These are phyloP conservation scores for Verticillium klebahnii DNA, from an alignment of 2,329 filamentous ascomycete genomes.

Conservation along the genomic window DNA sequence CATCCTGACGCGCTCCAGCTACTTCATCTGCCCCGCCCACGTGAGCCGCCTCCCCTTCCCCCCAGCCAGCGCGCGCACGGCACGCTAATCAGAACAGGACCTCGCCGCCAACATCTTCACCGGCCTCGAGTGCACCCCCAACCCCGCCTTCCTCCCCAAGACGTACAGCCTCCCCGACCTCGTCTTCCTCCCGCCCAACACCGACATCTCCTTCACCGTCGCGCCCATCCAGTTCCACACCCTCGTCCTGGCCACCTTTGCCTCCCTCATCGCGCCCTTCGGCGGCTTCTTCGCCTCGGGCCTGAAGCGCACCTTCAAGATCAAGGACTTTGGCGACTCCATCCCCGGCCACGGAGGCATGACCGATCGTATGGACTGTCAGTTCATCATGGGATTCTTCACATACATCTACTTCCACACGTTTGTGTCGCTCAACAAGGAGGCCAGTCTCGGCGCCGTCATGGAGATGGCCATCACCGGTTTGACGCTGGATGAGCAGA, in stretches of 20 bases:
- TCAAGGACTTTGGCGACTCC: conserved; percentile 98
- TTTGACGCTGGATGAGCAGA: conserved; percentile 81
- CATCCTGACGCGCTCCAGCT: conserved; percentile 83
- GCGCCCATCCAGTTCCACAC: conserved; percentile 93
- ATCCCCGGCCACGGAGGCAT: conserved; percentile 98
- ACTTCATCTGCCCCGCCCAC: conserved; percentile 97
- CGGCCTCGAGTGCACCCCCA: conserved; percentile 82
- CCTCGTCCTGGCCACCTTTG: conserved; percentile 84
- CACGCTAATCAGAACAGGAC: conserved; percentile 44
- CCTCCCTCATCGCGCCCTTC: conserved; percentile 93
- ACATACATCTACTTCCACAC: conserved; percentile 98
- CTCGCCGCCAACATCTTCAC: conserved; percentile 91
- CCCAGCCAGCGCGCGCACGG: background rate
- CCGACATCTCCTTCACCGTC: conserved; percentile 63
- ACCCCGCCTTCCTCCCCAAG: conserved; percentile 82
- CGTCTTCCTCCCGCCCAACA: conserved; percentile 61
- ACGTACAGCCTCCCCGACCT: conserved; percentile 69
- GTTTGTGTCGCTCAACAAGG: conserved; percentile 85
- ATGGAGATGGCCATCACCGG: conserved; percentile 90
- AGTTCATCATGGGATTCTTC: conserved; percentile 99
- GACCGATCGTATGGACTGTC: conserved; percentile 98
- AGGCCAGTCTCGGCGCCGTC: conserved; percentile 73
- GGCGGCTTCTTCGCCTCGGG: conserved; percentile 98
- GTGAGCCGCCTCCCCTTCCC: conserved; percentile 33
- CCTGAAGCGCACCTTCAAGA: conserved; percentile 97